Evolutionary conservation across 73 alveolate genomes (phyloP), one percentile per base, ranked within the genome.

Genomic region (Paramecium tetraurelia): DNA sequence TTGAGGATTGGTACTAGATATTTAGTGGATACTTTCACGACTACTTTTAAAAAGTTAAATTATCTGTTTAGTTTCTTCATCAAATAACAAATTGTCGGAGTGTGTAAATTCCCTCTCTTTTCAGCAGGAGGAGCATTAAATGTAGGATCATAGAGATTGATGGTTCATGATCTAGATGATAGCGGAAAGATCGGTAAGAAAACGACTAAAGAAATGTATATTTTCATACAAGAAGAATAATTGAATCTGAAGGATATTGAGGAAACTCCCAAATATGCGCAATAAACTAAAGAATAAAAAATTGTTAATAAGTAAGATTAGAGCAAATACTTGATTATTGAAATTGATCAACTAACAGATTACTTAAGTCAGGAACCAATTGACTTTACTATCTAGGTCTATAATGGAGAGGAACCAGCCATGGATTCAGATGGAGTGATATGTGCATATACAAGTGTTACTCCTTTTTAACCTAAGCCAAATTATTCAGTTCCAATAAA

Each of bases 1-100:
- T 75, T 75, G 16, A 75, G 87, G 16, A 40, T 75, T 14, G 87
- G 87, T 31, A 75, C 63, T 40, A 75, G 36, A 75, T 75, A 75
- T 75, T 40, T 75, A 36, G n/a, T 36, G 1, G 87, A 75, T 36
- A 36, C 48, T 3, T 75, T 75, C 22, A 4, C 68, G n/a, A 21
- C 59, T 36, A 40, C 57, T 18, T 36, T 21, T 75, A 75, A 75
- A 35, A 75, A 36, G n/a, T 40, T 75, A n/a, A 75, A 33, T 36
- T 75, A 75, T 75, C 14, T 75, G 11, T 40, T 75, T 36, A 33
- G 59, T 21, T 75, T 36, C 36, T 75, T 31, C 21, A 36, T 31
- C 4, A 21, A 40, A 75, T 33, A 75, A 33, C 11, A 75, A 33
- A 33, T 75, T 21, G 38, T 75, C 2, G 87, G 87, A 36, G 48